Conservation (phyloP, 2,329 filamentous ascomycete species). For the Zelopaecilomyces penicillatus region DNA sequence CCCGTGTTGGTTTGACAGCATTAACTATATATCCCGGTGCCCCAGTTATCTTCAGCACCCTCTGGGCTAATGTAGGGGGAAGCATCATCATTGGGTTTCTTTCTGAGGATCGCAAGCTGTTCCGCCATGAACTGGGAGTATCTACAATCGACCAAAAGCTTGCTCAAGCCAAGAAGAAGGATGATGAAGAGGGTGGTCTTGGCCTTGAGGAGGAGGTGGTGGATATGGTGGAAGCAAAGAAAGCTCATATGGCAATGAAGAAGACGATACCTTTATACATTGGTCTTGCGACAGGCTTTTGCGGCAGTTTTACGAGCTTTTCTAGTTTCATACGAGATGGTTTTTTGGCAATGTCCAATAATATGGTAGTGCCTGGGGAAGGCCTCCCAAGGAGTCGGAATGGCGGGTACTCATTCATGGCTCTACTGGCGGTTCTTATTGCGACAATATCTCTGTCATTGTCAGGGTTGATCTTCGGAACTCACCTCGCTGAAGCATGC, state of each 20-base stretch:
- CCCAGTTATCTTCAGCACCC: slow-evolving; percentile 62
- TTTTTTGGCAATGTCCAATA: slow-evolving; percentile 73
- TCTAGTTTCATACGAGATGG: slow-evolving; percentile 75
- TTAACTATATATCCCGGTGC: slow-evolving; percentile 72
- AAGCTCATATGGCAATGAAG: slow-evolving; percentile 57
- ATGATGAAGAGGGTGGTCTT: slow-evolving; percentile 29
- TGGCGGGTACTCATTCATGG: slow-evolving; percentile 75
- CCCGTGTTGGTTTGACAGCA: slow-evolving; percentile 70
- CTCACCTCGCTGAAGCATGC: slow-evolving; percentile 61
- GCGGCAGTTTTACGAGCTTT: slow-evolving; percentile 84
- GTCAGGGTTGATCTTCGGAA: slow-evolving; percentile 60
- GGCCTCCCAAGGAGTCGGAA: slow-evolving; percentile 42
- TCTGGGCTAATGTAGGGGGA: slow-evolving; percentile 86
- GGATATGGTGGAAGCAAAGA: slow-evolving; percentile 39
- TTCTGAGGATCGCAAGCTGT: slow-evolving; percentile 67
- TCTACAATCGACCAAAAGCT: slow-evolving; percentile 29
- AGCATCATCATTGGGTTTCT: slow-evolving; percentile 81
- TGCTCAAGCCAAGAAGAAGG: slow-evolving; percentile 21
- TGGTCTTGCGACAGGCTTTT: slow-evolving; percentile 78
- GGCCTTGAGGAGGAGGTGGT: slow-evolving; percentile 12
- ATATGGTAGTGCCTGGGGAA: slow-evolving; percentile 39
- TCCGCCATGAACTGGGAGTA: slow-evolving; percentile 57
- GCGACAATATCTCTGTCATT: slow-evolving; percentile 63
- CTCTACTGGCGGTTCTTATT: slow-evolving; percentile 66
- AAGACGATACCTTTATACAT: slow-evolving; percentile 86